phyloP scores from a whole-genome alignment of 2,329 filamentous ascomycete genomes.

The Penicillium sp. region DNA sequence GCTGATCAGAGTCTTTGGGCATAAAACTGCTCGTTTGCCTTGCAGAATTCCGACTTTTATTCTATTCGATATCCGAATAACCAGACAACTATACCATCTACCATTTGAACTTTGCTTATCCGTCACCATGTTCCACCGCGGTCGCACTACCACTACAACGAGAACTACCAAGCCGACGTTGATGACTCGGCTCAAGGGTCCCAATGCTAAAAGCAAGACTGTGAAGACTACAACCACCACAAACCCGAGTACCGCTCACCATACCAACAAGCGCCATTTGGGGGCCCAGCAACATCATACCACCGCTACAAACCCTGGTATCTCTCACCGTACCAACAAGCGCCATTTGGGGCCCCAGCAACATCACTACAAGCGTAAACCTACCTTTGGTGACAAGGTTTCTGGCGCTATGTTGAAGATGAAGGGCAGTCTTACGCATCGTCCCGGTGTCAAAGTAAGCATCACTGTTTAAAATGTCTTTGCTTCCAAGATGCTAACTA shows the following conservation, averaged over 20 bases:
- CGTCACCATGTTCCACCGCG: conserved; percentile 21
- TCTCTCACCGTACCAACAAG: conserved; percentile 25
- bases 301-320: conserved; percentile 33
- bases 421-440: conserved; percentile 66
- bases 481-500: not conserved
- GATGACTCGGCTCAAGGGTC: conserved; percentile 55
- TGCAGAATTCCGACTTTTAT: not conserved
- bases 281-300: conserved; percentile 47
- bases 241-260: not conserved
- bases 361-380: conserved; percentile 67
- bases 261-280: conserved; percentile 23
- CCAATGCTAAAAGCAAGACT: conserved; percentile 31
- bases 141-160: conserved; percentile 30
- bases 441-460: conserved; percentile 65
- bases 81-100: not conserved
- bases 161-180: conserved; percentile 50
- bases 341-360: not conserved
- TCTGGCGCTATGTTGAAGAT: conserved; percentile 73
- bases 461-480: not conserved
- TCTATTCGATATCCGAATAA: not conserved
- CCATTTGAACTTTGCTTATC: not conserved
- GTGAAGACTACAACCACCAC: conserved; percentile 45
- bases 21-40: not conserved
- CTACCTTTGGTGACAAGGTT: conserved; percentile 73
- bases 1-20: not conserved